Conservation (phyloP, 345 rosid species). For the Eucalyptus marginata region DNA sequence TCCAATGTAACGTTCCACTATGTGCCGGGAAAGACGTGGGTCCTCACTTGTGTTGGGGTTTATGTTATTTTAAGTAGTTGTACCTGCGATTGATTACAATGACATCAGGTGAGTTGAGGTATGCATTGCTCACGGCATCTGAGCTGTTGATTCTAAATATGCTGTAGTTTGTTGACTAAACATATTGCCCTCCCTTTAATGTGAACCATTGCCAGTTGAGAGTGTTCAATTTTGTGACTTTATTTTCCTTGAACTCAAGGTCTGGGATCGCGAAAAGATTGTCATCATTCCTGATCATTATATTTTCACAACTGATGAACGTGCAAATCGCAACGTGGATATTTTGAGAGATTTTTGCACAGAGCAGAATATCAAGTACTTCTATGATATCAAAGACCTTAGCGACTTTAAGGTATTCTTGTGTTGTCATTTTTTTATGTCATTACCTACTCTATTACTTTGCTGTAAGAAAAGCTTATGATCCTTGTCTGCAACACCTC, state of each 20-base stretch:
- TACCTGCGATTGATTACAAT: neutral
- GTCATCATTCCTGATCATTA: constrained; percentile 97
- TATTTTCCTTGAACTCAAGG: constrained; percentile 28
- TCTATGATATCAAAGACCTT: constrained; percentile 89
- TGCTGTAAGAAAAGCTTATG: neutral
- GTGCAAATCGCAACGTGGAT: constrained; percentile 93
- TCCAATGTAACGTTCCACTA: neutral
- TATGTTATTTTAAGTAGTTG: neutral
- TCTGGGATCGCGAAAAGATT: constrained; percentile 95
- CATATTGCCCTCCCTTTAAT: neutral
- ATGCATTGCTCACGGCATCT: neutral
- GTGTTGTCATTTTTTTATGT: neutral
- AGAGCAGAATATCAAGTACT: constrained; percentile 88
- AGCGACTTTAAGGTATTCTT: constrained; percentile 64
- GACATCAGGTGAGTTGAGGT: neutral
- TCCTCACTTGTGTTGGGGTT: neutral
- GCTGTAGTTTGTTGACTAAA: neutral
- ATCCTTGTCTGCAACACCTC: neutral
- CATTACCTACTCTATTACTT: neutral
- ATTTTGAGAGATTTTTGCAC: constrained; percentile 83
- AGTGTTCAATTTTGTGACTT: neutral
- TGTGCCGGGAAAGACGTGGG: neutral
- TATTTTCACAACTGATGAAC: constrained; percentile 85
- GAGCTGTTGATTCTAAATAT: neutral
- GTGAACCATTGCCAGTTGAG: neutral